A percentile compares a stretch with the other conserved stretches of the same genome.
Conservation (phyloP, 306 rosid species). For the Vigna unguiculata region DNA sequence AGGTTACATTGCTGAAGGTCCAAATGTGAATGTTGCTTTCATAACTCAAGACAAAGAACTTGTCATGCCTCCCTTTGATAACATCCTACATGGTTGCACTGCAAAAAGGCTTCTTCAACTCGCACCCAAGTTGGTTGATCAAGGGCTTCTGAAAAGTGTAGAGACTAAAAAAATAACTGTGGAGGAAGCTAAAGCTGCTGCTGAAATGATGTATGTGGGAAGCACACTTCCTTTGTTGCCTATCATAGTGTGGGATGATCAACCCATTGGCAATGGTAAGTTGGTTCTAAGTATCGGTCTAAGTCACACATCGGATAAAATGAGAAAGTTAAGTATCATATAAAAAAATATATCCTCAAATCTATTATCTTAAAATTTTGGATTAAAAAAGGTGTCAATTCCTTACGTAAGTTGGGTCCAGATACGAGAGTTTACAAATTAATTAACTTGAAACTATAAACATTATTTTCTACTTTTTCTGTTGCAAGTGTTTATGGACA, state of each 20-base stretch:
- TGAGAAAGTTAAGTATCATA: too few relatives aligned
- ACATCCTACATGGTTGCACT: constrained; percentile 77
- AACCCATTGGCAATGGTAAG: constrained; percentile 83
- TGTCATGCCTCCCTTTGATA: constrained; percentile 74
- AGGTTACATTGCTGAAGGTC: constrained; percentile 94
- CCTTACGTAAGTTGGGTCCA: too few relatives aligned
- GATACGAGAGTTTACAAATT: too few relatives aligned
- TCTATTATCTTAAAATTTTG: too few relatives aligned
- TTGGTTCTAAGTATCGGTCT: neutral
- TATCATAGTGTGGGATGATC: constrained; percentile 80
- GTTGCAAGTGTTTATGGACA: too few relatives aligned
- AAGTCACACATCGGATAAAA: too few relatives aligned
- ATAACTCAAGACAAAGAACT: constrained; percentile 83
- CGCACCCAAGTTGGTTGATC: constrained; percentile 75
- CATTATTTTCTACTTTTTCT: too few relatives aligned
- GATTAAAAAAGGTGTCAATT: too few relatives aligned
- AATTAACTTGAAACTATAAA: too few relatives aligned
- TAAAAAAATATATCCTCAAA: too few relatives aligned
- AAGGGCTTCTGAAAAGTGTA: constrained; percentile 64
- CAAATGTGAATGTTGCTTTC: constrained; percentile 93
- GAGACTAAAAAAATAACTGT: constrained; percentile 53
- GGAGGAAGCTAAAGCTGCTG: constrained; percentile 71
- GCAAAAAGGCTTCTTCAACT: constrained; percentile 76
- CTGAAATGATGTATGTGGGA: constrained; percentile 94
- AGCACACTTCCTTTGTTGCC: constrained; percentile 93